phyloP scores from a whole-genome alignment of 768 basidiomycete genomes.

The Pisolithus microcarpus region DNA sequence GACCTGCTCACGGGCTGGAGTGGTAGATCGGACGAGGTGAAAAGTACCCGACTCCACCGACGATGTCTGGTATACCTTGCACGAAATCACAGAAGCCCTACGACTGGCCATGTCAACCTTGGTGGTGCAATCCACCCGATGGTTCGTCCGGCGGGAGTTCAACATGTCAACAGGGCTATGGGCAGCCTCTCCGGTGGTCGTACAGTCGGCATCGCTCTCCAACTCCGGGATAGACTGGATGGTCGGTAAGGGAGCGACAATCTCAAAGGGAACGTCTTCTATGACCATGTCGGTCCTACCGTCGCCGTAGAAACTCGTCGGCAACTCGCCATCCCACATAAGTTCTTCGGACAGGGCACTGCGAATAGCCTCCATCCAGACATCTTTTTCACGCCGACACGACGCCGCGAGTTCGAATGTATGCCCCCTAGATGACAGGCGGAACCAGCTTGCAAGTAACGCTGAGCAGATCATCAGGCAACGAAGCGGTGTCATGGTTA shows the following conservation, averaged over 20 bases:
- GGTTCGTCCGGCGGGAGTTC: constrained; percentile 13
- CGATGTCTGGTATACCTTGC: constrained; percentile 53
- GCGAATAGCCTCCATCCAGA: constrained; percentile 74
- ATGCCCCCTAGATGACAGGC: constrained; percentile 60
- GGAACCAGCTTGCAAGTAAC: constrained; percentile 75
- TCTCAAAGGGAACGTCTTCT: constrained; percentile 35
- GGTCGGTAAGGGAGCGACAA: constrained; percentile 39
- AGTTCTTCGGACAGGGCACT: constrained; percentile 38
- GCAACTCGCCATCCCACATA: constrained; percentile 54
- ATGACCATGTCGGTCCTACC: constrained; percentile 34
- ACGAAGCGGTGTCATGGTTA: background rate
- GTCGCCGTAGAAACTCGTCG: constrained; percentile 52
- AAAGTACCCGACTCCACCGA: constrained; percentile 44
- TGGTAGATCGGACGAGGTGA: constrained; percentile 60
- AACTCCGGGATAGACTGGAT: constrained; percentile 54
- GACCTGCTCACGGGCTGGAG: constrained; percentile 57
- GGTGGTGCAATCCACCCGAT: too few species aligned
- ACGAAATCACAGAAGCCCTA: constrained; percentile 57
- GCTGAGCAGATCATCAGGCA: constrained; percentile 36
- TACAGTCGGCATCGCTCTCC: constrained; percentile 13
- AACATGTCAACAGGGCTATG: constrained; percentile 1
- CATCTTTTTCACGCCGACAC: constrained; percentile 74
- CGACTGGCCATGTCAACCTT: constrained; percentile 36
- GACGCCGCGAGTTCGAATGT: constrained; percentile 83
- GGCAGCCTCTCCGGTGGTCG: constrained; percentile 4